These are phyloP conservation scores for Trichoderma endophyticum DNA, from an alignment of 2,329 filamentous ascomycete species.

Conservation along the genomic window DNA sequence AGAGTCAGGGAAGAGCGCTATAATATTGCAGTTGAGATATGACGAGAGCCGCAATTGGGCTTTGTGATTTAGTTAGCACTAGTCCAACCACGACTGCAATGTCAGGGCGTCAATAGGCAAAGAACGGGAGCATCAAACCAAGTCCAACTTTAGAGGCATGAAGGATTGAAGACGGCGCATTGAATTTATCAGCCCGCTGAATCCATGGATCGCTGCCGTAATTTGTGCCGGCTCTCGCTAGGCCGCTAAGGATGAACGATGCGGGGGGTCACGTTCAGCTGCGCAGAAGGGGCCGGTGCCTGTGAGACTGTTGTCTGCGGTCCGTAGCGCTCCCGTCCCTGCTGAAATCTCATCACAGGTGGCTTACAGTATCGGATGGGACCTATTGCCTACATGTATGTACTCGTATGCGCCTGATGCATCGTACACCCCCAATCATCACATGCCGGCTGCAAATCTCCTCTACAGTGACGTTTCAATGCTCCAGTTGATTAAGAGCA, in stretches of 20 bases:
- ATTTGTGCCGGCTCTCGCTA: slow-evolving; percentile 1
- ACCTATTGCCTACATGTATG: neutral
- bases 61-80: neutral
- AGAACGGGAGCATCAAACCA: neutral
- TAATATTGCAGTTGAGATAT: neutral
- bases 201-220: neutral
- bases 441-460: neutral
- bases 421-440: neutral
- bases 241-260: neutral
- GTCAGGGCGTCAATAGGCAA: neutral
- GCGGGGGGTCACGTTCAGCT: slow-evolving; percentile 9
- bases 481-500: neutral
- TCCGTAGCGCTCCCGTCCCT: slow-evolving; percentile 7
- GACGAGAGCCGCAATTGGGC: neutral
- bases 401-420: neutral
- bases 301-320: neutral
- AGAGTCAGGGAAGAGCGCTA: neutral
- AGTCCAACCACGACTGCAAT: neutral
- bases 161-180: neutral
- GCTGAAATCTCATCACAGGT: neutral
- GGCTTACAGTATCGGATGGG: neutral
- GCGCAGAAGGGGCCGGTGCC: neutral
- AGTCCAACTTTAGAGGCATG: neutral
- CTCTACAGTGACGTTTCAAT: neutral
- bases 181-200: neutral